A percentile compares a stretch with the other conserved stretches of the same genome.
These are phyloP conservation scores for Mucor mucedo DNA, from an alignment of 371 early-diverging fungal genomes.

Conservation along the genomic window DNA sequence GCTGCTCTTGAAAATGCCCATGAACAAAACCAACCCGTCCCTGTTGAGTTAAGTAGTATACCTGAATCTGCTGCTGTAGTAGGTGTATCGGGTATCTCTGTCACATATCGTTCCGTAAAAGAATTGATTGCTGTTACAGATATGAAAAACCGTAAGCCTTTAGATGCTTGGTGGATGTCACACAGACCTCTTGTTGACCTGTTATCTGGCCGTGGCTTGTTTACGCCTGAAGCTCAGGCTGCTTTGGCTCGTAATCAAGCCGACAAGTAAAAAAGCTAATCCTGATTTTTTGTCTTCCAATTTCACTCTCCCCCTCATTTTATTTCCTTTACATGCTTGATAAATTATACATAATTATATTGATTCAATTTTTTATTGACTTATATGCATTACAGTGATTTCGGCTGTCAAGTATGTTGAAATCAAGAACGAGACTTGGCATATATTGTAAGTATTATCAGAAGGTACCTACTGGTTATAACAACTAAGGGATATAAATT, in stretches of 20 bases:
- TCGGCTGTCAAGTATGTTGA: too few species aligned
- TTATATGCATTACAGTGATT: too few species aligned
- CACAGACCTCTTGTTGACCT: conserved; percentile 54
- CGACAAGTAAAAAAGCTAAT: too few species aligned
- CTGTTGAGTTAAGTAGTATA: conserved; percentile 65
- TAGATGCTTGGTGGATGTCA: conserved; percentile 81
- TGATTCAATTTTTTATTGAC: too few species aligned
- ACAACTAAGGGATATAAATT: too few species aligned
- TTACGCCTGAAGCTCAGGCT: conserved; percentile 44
- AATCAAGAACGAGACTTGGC: too few species aligned
- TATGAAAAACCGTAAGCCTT: conserved; percentile 75
- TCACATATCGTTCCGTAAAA: conserved; percentile 75
- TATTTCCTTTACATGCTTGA: neutral
- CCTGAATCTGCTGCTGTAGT: conserved; percentile 79
- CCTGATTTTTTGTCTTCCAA: neutral
- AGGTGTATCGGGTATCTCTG: conserved; percentile 81
- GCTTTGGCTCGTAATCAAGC: conserved; percentile 11
- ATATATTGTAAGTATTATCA: too few species aligned
- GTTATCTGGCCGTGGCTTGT: conserved; percentile 45
- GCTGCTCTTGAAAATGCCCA: conserved; percentile 34
- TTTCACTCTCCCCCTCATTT: neutral
- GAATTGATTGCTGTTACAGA: conserved; percentile 76
- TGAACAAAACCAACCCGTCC: conserved; percentile 29
- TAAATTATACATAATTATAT: neutral
- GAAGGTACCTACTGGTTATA: too few species aligned